Percentiles rank a stretch among this genome's conserved stretches.
These are phyloP conservation scores for Pichia deserticola DNA, from an alignment of 805 yeast species.

Conservation along the genomic window DNA sequence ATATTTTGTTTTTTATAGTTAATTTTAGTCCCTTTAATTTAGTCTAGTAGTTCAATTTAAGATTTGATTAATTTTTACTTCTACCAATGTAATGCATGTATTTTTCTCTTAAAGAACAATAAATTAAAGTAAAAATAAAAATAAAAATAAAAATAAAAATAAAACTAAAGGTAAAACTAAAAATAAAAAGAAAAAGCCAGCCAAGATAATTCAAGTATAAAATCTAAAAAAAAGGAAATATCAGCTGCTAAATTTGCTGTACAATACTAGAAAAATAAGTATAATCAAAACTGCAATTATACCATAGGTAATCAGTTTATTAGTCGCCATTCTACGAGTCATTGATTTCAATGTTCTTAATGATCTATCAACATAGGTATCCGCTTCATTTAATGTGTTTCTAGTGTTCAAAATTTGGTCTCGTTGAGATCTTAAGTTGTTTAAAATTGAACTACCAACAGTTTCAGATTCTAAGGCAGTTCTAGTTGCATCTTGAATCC, in stretches of 20 bases:
- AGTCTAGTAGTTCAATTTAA: too few relatives aligned
- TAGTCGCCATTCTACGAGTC: constrained; percentile 90
- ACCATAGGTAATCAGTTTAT: constrained; percentile 82
- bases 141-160: not conserved
- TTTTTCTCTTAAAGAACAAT: not conserved
- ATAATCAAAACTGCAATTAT: constrained; percentile 82
- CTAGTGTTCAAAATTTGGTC: constrained; percentile 86
- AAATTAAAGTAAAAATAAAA: not conserved
- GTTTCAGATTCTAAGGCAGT: constrained; percentile 88
- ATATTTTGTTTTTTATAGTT: not conserved
- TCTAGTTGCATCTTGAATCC: constrained; percentile 81
- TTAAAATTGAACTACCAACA: constrained; percentile 84
- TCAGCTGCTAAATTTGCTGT: constrained; percentile 69
- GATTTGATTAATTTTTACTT: too few relatives aligned
- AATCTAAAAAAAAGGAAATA: not conserved
- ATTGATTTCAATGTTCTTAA: constrained; percentile 79
- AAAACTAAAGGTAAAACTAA: not conserved
- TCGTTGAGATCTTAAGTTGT: constrained; percentile 84
- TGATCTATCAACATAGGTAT: constrained; percentile 84
- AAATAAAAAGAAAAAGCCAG: not conserved
- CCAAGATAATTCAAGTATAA: not conserved
- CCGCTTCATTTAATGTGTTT: constrained; percentile 83
- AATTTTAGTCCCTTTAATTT: not conserved
- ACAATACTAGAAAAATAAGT: constrained; percentile 73
- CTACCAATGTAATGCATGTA: too few relatives aligned